phyloP scores from a whole-genome alignment of 495 filamentous ascomycete genomes.

The Entonaema liquescens region DNA sequence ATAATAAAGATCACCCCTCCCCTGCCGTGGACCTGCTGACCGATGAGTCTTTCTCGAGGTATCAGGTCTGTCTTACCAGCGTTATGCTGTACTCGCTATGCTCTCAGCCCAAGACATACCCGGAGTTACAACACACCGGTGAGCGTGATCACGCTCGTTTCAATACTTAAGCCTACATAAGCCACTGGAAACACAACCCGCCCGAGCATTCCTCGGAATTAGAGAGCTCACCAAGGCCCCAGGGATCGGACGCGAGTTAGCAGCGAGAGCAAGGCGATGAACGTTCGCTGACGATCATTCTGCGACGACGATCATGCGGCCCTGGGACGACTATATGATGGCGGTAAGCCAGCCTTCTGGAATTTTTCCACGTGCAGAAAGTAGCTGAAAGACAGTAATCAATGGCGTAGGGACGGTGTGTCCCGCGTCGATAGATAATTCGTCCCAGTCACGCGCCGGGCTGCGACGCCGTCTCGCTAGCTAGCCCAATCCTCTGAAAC shows the following conservation, averaged over 20 bases:
- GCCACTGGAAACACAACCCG: neutral
- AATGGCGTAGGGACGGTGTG: conserved; percentile 15
- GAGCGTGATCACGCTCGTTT: neutral
- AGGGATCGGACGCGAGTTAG: neutral
- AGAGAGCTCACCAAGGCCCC: neutral
- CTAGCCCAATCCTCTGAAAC: neutral
- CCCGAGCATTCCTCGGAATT: neutral
- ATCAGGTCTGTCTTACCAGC: neutral
- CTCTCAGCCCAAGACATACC: neutral
- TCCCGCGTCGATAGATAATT: neutral
- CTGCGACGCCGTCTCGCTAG: conserved; percentile 18
- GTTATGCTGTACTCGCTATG: neutral
- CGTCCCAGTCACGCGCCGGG: neutral
- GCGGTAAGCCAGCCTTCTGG: conserved; percentile 8
- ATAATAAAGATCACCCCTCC: neutral
- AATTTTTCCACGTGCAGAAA: conserved; percentile 12
- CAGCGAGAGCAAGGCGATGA: neutral
- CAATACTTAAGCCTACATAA: neutral
- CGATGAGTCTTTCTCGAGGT: neutral
- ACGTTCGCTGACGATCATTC: neutral
- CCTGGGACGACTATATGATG: neutral
- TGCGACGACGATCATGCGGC: neutral
- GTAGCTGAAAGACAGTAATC: conserved; percentile 26
- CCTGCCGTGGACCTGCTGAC: neutral
- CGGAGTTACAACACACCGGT: neutral